Conservation (phyloP, 306 rosid genomes). For the Gleditsia sinensis region DNA sequence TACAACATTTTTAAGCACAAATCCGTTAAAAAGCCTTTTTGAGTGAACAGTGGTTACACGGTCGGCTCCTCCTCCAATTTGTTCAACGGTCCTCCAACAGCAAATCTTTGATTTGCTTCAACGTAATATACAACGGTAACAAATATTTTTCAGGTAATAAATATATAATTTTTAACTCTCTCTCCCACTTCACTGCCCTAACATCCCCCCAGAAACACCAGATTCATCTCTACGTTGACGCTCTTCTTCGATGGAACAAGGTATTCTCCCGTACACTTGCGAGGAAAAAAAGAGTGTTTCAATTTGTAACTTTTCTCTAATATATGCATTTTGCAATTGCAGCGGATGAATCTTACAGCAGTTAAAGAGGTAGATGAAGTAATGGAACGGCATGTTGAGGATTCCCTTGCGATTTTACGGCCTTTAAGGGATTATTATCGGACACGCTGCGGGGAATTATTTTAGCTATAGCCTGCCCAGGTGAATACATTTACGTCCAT, state of each 20-base stretch:
- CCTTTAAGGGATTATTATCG: constrained; percentile 57
- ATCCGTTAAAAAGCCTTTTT: no score
- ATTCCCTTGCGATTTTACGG: constrained; percentile 76
- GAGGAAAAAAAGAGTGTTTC: no score
- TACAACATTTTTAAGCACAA: no score
- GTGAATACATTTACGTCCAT: constrained; percentile 34
- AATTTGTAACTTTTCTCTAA: no score
- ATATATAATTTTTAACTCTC: constrained; percentile 19
- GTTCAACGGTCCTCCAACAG: no score
- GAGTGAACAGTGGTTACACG: no score
- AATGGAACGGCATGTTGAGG: constrained; percentile 94
- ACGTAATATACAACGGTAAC: no score
- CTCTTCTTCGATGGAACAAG: constrained; percentile 95
- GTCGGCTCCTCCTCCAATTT: no score
- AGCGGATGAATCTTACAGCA: constrained; percentile 90
- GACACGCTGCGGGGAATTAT: constrained; percentile 60
- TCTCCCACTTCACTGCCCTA: constrained; percentile 54
- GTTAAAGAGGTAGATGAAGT: constrained; percentile 67
- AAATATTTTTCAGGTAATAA: no score
- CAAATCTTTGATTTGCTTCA: no score
- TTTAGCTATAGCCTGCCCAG: constrained; percentile 90
- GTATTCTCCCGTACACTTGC: constrained; percentile 38
- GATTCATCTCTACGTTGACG: constrained; percentile 69
- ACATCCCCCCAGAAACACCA: constrained; percentile 68
- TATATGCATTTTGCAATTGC: no score